Conservation (phyloP, 352 stramenopile genomes). For the Pythium coloratum region DNA sequence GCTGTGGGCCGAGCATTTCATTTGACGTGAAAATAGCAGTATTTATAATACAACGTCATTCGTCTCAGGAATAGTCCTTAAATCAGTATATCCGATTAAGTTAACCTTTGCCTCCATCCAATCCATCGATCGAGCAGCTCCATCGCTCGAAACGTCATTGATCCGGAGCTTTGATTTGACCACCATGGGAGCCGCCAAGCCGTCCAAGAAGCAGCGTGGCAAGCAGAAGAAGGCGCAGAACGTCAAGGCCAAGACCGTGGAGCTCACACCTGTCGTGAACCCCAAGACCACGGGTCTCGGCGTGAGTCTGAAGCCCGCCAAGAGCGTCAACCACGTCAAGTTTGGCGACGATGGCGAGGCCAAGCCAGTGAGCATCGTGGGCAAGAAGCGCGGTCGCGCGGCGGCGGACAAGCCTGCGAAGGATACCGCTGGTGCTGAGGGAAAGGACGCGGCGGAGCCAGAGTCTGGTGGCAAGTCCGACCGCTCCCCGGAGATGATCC, state of each 20-base stretch:
- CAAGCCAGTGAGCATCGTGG: conserved; percentile 14
- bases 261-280: neutral
- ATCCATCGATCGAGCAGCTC: neutral
- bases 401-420: conserved; percentile 16
- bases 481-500: conserved; percentile 75
- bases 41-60: neutral
- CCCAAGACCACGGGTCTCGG: conserved; percentile 13
- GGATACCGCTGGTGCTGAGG: conserved; percentile 28
- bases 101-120: conserved; percentile 19
- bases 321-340: conserved; percentile 57
- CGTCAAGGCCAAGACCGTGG: conserved; percentile 15
- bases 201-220: conserved; percentile 78
- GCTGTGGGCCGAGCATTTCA: no score
- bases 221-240: conserved; percentile 55
- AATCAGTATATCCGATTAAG: conserved; percentile 1
- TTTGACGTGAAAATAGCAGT: no score
- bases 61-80: neutral
- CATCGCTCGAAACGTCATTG: conserved; percentile 4
- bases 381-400: conserved; percentile 52
- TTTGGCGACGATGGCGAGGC: conserved; percentile 68
- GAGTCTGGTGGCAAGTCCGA: conserved; percentile 66
- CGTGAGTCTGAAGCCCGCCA: conserved; percentile 23
- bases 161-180: neutral
- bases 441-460: conserved; percentile 9
- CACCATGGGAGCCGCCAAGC: conserved; percentile 53